Conservation (phyloP, 2,329 filamentous ascomycete genomes). For the Penicillium thymicola region DNA sequence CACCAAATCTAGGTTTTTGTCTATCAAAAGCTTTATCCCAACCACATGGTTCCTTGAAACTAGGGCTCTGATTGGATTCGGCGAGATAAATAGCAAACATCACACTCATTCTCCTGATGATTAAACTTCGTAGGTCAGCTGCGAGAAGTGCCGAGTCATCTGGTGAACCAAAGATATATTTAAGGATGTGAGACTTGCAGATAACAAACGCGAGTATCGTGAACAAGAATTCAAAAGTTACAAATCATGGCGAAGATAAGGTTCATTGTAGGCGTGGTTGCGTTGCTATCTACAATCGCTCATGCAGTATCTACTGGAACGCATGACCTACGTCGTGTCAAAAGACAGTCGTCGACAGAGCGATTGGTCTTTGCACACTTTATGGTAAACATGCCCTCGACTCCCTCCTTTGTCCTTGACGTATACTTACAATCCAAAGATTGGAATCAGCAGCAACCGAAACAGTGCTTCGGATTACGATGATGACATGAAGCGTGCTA, state of each 20-base stretch:
- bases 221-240: background rate
- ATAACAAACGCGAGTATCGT: background rate
- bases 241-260: background rate
- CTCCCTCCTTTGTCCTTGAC: fast-evolving
- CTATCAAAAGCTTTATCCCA: background rate
- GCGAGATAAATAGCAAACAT: background rate
- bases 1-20: background rate
- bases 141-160: background rate
- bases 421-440: conserved; percentile 26
- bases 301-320: background rate
- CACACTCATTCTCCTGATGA: background rate
- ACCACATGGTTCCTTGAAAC: background rate
- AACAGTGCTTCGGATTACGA: conserved; percentile 47
- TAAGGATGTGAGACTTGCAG: background rate
- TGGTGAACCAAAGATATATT: background rate
- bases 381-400: conserved; percentile 30
- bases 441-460: conserved; percentile 46
- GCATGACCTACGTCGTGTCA: background rate
- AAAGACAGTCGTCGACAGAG: conserved; percentile 9
- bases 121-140: background rate
- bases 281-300: background rate
- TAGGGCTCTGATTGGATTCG: background rate
- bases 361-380: conserved; percentile 44
- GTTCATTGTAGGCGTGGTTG: background rate
- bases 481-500: conserved; percentile 48